These are phyloP conservation scores for Dipodascopsis tothii DNA, from an alignment of 805 yeast species.

Conservation along the genomic window DNA sequence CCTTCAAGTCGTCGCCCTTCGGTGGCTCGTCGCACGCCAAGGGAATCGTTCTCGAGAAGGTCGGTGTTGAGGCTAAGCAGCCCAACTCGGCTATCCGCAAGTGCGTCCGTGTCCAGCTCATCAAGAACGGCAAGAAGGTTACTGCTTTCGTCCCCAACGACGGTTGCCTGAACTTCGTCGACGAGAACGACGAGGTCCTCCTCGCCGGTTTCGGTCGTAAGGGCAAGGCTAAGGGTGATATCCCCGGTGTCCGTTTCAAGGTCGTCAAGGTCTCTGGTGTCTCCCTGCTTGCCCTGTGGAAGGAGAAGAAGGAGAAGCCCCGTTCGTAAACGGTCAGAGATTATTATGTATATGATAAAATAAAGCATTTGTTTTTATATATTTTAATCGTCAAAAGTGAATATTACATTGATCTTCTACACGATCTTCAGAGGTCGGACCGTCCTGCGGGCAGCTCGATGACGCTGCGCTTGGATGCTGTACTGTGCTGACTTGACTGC, in stretches of 20 bases:
- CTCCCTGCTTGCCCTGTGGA: conserved; percentile 98
- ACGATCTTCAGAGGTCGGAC: too few relatives aligned
- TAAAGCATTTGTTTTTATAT: too few relatives aligned
- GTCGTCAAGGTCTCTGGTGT: conserved; percentile 99
- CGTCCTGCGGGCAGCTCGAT: too few relatives aligned
- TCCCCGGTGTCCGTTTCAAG: conserved; percentile 99
- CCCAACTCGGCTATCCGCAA: conserved; percentile 99
- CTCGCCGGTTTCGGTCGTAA: conserved; percentile 99
- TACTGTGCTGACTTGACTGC: too few relatives aligned
- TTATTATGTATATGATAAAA: neutral
- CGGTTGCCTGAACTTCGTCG: conserved; percentile 99
- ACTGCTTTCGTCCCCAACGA: conserved; percentile 99
- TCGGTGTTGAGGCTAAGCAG: conserved; percentile 99
- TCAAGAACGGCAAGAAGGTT: conserved; percentile 98
- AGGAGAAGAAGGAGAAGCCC: conserved; percentile 99
- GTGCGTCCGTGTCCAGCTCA: conserved; percentile 98
- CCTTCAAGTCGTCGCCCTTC: conserved; percentile 99
- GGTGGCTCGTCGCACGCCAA: conserved; percentile 99
- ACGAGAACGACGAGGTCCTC: conserved; percentile 99
- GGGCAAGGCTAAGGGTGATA: conserved; percentile 99
- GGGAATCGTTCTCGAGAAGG: conserved; percentile 98
- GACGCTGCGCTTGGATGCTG: too few relatives aligned
- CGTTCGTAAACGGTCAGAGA: conserved; percentile 74
- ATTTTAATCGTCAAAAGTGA: too few relatives aligned
- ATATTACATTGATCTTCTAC: too few relatives aligned